Evolutionary conservation across 495 filamentous ascomycete species (phyloP).

Genomic region (Neurospora sp.): DNA sequence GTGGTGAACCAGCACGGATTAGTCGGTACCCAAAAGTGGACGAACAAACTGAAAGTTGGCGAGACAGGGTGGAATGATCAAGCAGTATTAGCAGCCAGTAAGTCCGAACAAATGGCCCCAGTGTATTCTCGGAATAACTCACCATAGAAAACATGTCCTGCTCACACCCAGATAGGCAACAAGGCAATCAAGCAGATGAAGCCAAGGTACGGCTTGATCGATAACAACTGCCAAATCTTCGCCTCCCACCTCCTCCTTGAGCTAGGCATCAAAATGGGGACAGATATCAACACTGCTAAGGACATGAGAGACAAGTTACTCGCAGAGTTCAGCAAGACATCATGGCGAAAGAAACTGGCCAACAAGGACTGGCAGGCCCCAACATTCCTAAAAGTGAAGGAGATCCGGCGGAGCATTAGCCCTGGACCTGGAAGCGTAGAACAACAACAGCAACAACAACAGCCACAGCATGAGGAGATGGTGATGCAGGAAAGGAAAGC

Average conservation of each 20-base stretch:
- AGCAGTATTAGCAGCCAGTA: constrained; percentile 31
- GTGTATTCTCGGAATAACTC: not conserved
- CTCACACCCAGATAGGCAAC: constrained; percentile 17
- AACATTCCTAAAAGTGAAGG: not conserved
- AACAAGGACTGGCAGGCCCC: not conserved
- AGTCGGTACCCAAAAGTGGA: not conserved
- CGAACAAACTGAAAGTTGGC: constrained; percentile 31
- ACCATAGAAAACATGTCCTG: not conserved
- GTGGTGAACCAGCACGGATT: not conserved
- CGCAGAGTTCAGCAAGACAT: not conserved
- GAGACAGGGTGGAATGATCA: constrained; percentile 38
- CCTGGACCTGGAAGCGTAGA: not conserved
- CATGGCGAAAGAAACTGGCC: not conserved
- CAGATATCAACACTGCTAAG: not conserved
- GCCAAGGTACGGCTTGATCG: constrained; percentile 36
- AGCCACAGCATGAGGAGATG: not conserved
- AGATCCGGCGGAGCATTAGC: not conserved
- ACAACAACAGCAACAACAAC: not conserved
- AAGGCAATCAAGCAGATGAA: constrained; percentile 35
- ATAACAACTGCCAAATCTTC: constrained; percentile 42
- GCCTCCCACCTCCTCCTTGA: constrained; percentile 7
- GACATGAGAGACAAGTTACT: not conserved
- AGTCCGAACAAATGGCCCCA: constrained; percentile 3
- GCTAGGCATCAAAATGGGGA: not conserved
- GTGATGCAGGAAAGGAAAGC: not conserved